Percentiles rank a stretch among this genome's conserved stretches.
These are phyloP conservation scores for Podospora bellae-mahoneyi DNA, from an alignment of 495 filamentous ascomycete species.

Conservation along the genomic window DNA sequence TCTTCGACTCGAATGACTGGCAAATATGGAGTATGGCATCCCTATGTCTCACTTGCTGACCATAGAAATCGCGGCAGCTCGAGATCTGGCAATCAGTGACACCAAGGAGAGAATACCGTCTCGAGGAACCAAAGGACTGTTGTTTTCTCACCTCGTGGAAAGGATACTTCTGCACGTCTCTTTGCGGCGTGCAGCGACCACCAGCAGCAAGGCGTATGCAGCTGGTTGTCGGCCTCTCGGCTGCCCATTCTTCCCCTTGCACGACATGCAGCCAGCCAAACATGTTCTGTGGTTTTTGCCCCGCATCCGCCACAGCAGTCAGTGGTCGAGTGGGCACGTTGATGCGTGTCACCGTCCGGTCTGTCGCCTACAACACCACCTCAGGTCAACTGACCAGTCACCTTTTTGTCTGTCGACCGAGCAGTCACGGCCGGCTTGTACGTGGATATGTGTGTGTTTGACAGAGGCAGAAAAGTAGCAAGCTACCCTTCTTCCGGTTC, in stretches of 20 bases:
- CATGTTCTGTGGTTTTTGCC: neutral
- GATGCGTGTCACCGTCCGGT: neutral
- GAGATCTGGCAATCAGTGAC: neutral
- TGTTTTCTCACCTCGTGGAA: neutral
- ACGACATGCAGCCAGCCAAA: conserved; percentile 5
- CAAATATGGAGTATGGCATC: neutral
- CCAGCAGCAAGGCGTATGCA: neutral
- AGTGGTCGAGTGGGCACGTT: neutral
- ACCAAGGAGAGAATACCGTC: neutral
- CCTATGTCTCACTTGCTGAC: neutral
- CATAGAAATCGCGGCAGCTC: neutral
- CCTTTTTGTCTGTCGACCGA: neutral
- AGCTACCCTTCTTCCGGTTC: neutral
- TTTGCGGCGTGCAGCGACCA: conserved; percentile 2
- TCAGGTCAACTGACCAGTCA: conserved; percentile 1
- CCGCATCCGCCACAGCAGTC: neutral
- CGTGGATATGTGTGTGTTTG: neutral
- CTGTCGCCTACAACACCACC: neutral
- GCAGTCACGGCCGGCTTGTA: neutral
- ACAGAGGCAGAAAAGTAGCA: neutral
- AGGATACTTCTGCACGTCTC: neutral
- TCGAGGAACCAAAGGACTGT: neutral
- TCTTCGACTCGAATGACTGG: neutral
- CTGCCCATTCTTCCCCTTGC: conserved; percentile 10
- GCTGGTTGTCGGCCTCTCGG: conserved; percentile 11